Conservation (phyloP, 768 basidiomycete species). For the Auriscalpium orientale region DNA sequence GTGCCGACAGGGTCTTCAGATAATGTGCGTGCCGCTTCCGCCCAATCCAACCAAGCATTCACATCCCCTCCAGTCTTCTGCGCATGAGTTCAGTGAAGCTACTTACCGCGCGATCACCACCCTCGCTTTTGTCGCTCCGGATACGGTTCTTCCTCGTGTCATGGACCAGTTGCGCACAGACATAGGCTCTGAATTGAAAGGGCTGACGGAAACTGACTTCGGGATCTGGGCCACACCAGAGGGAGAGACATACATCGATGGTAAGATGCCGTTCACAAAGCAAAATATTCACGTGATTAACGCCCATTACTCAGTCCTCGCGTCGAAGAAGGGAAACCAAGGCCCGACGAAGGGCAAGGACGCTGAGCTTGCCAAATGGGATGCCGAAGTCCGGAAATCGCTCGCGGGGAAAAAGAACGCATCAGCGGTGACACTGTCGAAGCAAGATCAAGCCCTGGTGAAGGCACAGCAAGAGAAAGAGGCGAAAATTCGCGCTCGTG, state of each 20-base stretch:
- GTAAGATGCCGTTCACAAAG: slow-evolving; percentile 28
- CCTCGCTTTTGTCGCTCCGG: slow-evolving; percentile 73
- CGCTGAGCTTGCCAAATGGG: slow-evolving; percentile 90
- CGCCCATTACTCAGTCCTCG: slow-evolving; percentile 41
- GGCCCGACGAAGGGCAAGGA: slow-evolving; percentile 72
- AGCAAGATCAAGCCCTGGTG: slow-evolving; percentile 79
- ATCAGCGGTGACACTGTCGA: slow-evolving; percentile 49
- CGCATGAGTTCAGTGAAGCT: slow-evolving; percentile 37
- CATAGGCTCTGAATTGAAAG: slow-evolving; percentile 51
- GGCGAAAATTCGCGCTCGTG: slow-evolving; percentile 50
- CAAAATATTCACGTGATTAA: neutral
- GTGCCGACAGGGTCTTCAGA: slow-evolving; percentile 6
- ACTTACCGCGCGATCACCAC: slow-evolving; percentile 70
- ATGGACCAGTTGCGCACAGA: slow-evolving; percentile 59
- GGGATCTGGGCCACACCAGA: slow-evolving; percentile 83
- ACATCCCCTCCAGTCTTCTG: slow-evolving; percentile 19
- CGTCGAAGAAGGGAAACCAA: slow-evolving; percentile 46
- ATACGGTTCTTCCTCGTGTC: slow-evolving; percentile 57
- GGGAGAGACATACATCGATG: slow-evolving; percentile 76
- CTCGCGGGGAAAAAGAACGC: slow-evolving; percentile 74
- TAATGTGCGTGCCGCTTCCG: slow-evolving; percentile 14
- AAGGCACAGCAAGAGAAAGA: slow-evolving; percentile 82
- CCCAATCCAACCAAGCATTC: too few species aligned
- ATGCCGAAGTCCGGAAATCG: slow-evolving; percentile 83
- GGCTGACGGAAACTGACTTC: slow-evolving; percentile 64